Evolutionary conservation across 331 rosid genomes (phyloP).

Genomic region (Dryas integrifolia): DNA sequence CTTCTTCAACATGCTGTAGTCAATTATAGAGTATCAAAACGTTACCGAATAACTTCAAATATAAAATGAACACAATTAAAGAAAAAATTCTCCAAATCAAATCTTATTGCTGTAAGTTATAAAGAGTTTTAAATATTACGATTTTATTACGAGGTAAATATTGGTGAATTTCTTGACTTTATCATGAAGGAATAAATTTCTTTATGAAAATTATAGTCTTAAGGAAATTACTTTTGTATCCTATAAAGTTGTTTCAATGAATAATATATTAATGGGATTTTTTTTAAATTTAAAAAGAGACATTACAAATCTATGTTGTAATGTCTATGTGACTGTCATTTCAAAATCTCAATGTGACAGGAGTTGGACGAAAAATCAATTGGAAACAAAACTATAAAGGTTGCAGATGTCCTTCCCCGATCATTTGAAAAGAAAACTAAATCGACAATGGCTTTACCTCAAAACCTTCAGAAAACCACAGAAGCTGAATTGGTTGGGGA

Average conservation of each 20-base stretch:
- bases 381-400: conserved; percentile 63
- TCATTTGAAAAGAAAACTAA: conserved; percentile 61
- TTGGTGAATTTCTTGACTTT: background rate
- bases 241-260: no score
- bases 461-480: conserved; percentile 11
- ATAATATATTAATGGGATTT: no score
- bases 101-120: background rate
- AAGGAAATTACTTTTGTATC: no score
- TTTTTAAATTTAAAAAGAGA: no score
- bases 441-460: conserved; percentile 27
- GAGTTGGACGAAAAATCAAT: conserved; percentile 56
- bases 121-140: background rate
- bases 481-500: conserved; percentile 28
- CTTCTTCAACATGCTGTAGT: no score
- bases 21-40: no score
- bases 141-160: background rate
- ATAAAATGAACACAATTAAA: no score
- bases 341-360: conserved; percentile 36
- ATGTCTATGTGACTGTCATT: background rate
- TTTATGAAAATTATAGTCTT: background rate
- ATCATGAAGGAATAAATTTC: background rate
- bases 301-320: no score
- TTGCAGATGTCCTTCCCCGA: conserved; percentile 69
- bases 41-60: no score
- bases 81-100: no score